Evolutionary conservation across 768 basidiomycete species (phyloP).

Genomic region (Rubroboletus satanas): DNA sequence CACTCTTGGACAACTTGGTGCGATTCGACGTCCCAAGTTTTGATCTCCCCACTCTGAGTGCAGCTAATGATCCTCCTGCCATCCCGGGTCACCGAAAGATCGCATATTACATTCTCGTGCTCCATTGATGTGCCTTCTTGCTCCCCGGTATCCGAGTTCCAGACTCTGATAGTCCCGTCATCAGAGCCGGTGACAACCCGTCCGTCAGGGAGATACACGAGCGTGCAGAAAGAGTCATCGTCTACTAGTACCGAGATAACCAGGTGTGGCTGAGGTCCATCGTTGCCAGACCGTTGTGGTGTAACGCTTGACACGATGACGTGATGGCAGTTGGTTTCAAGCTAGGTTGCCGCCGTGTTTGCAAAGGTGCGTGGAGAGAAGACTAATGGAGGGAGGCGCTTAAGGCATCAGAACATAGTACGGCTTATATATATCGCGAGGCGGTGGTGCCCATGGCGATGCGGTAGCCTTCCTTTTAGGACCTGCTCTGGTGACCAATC

Average conservation of each 20-base stretch:
- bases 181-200: background rate
- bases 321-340: background rate
- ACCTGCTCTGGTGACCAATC: too few relatives aligned
- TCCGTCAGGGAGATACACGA: constrained; percentile 8
- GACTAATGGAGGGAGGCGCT: too few relatives aligned
- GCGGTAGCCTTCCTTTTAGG: too few relatives aligned
- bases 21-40: constrained; percentile 1
- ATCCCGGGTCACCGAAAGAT: background rate
- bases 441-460: too few relatives aligned
- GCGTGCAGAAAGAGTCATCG: rapidly evolving
- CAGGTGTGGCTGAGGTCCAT: background rate
- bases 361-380: background rate
- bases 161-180: background rate
- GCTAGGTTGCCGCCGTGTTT: background rate
- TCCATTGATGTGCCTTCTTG: background rate
- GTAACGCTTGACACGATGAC: background rate
- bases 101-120: rapidly evolving
- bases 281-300: background rate
- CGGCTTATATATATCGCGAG: background rate
- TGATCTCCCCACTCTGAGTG: background rate
- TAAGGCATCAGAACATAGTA: too few relatives aligned
- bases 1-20: background rate
- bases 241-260: background rate
- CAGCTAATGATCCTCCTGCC: background rate
- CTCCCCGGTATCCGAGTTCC: background rate